Conservation (phyloP, 495 filamentous ascomycete species). For the Aspergillus bertholletiae region DNA sequence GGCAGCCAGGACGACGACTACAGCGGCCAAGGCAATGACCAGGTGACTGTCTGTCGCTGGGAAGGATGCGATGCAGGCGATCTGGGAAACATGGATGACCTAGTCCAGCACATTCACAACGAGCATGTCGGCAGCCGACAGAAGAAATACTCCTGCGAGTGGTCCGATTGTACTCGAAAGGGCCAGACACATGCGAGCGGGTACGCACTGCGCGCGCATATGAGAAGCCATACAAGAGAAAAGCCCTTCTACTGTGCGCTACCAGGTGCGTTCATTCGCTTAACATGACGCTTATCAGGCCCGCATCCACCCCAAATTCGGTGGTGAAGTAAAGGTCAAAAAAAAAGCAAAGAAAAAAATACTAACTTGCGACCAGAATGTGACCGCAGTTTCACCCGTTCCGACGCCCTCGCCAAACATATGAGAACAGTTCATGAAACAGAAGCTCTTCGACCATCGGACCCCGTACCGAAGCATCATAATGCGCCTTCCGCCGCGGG, state of each 20-base stretch:
- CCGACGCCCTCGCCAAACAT: conserved; percentile 94
- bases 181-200: conserved; percentile 88
- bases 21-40: conserved; percentile 70
- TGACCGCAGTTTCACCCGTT: conserved; percentile 94
- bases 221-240: conserved; percentile 95
- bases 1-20: conserved; percentile 70
- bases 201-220: conserved; percentile 93
- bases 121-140: conserved; percentile 82
- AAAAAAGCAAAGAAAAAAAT: not conserved
- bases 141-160: conserved; percentile 92
- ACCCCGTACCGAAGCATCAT: conserved; percentile 77
- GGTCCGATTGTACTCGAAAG: conserved; percentile 83
- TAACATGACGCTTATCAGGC: not conserved
- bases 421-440: conserved; percentile 99
- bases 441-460: conserved; percentile 83
- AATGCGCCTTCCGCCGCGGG: conserved; percentile 35
- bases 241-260: conserved; percentile 97
- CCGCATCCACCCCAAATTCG: not conserved
- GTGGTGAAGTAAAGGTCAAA: not conserved
- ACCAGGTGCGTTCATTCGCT: conserved; percentile 59
- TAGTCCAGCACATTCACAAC: conserved; percentile 91
- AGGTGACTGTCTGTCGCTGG: conserved; percentile 88
- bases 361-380: conserved; percentile 61
- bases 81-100: conserved; percentile 84
- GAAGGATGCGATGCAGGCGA: conserved; percentile 79